Percentiles rank a stretch among this genome's conserved stretches.
phyloP scores from a whole-genome alignment of 176 grass and related monocot genomes.

The Triticum urartu region DNA sequence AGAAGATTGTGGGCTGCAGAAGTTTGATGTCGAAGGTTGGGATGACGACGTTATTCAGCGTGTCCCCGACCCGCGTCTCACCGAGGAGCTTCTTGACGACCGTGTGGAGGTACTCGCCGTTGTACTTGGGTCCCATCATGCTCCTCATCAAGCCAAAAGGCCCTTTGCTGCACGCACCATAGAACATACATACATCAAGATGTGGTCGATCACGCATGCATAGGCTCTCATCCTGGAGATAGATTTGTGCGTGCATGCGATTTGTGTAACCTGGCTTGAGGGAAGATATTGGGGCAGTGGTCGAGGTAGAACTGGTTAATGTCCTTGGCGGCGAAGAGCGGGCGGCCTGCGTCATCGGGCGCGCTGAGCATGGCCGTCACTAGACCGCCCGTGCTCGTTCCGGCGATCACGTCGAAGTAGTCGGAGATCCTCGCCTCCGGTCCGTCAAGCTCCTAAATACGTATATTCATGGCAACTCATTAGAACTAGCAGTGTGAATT shows the following conservation, averaged over 20 bases:
- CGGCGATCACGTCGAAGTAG: slow-evolving; percentile 86
- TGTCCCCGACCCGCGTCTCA: background rate
- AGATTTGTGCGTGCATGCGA: background rate
- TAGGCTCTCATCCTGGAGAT: too few species aligned
- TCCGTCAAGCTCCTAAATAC: background rate
- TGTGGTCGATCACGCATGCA: background rate
- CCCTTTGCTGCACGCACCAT: background rate
- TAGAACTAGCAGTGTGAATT: background rate
- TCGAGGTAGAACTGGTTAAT: slow-evolving; percentile 43
- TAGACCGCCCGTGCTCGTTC: slow-evolving; percentile 63
- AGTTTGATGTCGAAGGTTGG: slow-evolving; percentile 8
- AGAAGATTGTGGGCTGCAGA: background rate
- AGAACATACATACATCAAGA: background rate
- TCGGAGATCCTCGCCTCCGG: slow-evolving; percentile 32
- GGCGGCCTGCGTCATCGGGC: background rate
- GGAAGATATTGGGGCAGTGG: slow-evolving; percentile 45
- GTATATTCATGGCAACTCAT: background rate
- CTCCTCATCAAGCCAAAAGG: background rate
- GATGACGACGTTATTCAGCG: background rate
- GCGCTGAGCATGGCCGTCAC: slow-evolving; percentile 46
- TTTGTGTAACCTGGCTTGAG: background rate
- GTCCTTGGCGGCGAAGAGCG: slow-evolving; percentile 44
- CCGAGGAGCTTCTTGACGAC: background rate
- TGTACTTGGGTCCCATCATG: slow-evolving; percentile 13
- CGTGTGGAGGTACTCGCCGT: background rate